Base-by-base conservation (phyloP, 768 basidiomycete genomes). In the Psilocybe azurescens region DNA sequence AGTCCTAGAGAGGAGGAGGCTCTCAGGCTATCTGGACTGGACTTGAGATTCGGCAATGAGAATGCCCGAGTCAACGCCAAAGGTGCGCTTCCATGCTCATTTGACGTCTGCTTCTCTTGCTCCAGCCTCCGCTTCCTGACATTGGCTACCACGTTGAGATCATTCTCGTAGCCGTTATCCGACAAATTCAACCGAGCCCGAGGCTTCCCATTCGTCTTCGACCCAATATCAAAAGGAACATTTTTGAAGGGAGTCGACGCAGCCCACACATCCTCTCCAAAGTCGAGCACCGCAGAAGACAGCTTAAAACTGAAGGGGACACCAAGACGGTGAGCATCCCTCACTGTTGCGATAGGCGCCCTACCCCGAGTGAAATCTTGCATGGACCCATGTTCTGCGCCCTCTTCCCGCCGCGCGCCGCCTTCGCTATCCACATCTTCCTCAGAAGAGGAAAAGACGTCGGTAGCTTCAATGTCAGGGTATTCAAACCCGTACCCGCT, bases 161-260 rank as follows among this genome's bases (percentile, higher is more conserved):
- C 30, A 7, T 30, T 53, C 16, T 32, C 29, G 29, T 38, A 33
- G 2, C 52, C 32, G 20, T 53, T 16, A 53, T 53, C 30, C 3
- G n/a, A 30, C 33, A 53, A 18, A 53, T 53, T 28, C 54, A 58
- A 41, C 1, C 46, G 24, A 32, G 16, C 18, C 11, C 9, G 18
- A 30, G 11, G 20, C 32, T 28, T 50, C 10, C 9, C 59, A 44
- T 36, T 36, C 16, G 57, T 49, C 18, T 59, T 44, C 32, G 32
- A 20, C 33, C 24, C 29, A 16, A 49, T 51, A 28, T 39, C 28
- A 38, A 18, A 30, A 14, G 24, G 44, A 18, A 36, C 46, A n/a
- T 46, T 41, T 13, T 63, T 64, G n/a, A 68, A 66, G 28, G 77
- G 77, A 8, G 77, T 76, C 3, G 77, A 78, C 18, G 68, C 53